phyloP scores from a whole-genome alignment of 768 basidiomycete genomes.

The Suillus cothurnatus region DNA sequence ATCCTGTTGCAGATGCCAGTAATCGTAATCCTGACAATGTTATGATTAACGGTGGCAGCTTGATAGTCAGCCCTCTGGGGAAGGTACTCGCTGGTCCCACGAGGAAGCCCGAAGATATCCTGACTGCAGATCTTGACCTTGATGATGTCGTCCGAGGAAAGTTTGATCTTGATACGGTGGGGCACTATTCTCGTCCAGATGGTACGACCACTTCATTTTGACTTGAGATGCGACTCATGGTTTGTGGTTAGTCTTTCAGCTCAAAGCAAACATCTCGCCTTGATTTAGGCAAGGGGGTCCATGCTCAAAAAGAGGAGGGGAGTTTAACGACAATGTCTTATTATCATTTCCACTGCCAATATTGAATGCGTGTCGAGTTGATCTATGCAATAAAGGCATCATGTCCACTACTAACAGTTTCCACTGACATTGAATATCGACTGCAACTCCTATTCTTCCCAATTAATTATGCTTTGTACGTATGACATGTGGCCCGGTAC shows the following conservation, averaged over 20 bases:
- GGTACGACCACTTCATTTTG: slow-evolving; percentile 36
- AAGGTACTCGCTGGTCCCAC: slow-evolving; percentile 61
- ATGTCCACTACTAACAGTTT: background rate
- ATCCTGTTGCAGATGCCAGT: slow-evolving; percentile 43
- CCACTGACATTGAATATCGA: background rate
- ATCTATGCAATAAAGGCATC: background rate
- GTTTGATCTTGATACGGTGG: slow-evolving; percentile 62
- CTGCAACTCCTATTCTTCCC: background rate
- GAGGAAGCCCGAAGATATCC: slow-evolving; percentile 49
- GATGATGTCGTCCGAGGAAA: slow-evolving; percentile 59
- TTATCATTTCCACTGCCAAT: background rate
- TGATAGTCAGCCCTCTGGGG: slow-evolving; percentile 62
- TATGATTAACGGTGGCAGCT: slow-evolving; percentile 63
- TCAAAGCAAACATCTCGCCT: slow-evolving; percentile 16
- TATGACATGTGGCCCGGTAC: slow-evolving; percentile 1
- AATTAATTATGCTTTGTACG: slow-evolving; percentile 6
- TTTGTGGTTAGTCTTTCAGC: slow-evolving; percentile 27
- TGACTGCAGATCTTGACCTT: slow-evolving; percentile 60
- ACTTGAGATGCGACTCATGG: slow-evolving; percentile 9
- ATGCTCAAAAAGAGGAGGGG: background rate
- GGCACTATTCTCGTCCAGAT: slow-evolving; percentile 64
- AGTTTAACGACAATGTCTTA: background rate
- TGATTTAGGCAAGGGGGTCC: background rate
- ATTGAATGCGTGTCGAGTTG: background rate
- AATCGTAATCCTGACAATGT: slow-evolving; percentile 46